phyloP scores from a whole-genome alignment of 176 grass and related monocot genomes.

The Avena insularis region DNA sequence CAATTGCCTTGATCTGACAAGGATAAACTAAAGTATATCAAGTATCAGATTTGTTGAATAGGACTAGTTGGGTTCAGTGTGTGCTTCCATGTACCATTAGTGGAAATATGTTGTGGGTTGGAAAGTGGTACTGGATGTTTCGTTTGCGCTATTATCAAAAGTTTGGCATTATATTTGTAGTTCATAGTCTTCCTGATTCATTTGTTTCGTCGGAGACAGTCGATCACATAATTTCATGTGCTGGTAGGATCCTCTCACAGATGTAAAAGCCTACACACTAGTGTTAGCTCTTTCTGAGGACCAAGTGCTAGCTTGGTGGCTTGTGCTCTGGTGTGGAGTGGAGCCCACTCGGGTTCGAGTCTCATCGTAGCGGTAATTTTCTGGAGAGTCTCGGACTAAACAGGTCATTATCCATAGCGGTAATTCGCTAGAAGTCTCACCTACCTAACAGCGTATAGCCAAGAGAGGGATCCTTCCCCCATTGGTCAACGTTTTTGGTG shows the following conservation, averaged over 20 bases:
- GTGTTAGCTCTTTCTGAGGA: background rate
- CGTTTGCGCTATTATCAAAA: background rate
- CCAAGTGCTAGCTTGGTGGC: no score
- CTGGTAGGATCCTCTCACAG: constrained; percentile 2
- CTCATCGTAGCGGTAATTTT: no score
- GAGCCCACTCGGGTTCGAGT: no score
- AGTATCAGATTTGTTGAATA: constrained; percentile 5
- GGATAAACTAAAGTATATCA: background rate
- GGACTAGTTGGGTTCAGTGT: background rate
- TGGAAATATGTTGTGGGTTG: background rate
- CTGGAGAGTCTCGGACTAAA: no score
- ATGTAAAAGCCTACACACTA: constrained; percentile 25
- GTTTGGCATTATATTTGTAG: background rate
- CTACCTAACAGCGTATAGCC: no score
- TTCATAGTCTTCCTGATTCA: background rate
- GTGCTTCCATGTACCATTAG: constrained; percentile 8
- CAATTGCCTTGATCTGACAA: background rate
- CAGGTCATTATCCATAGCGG: no score
- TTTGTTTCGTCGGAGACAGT: background rate
- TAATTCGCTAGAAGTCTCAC: no score
- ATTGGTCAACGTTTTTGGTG: no score
- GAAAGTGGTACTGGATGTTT: constrained; percentile 3
- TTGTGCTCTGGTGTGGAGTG: no score
- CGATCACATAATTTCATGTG: constrained; percentile 9
- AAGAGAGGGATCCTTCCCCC: no score